phyloP scores from a whole-genome alignment of 2,329 filamentous ascomycete species.

The Rhexocercosporidium sp. region DNA sequence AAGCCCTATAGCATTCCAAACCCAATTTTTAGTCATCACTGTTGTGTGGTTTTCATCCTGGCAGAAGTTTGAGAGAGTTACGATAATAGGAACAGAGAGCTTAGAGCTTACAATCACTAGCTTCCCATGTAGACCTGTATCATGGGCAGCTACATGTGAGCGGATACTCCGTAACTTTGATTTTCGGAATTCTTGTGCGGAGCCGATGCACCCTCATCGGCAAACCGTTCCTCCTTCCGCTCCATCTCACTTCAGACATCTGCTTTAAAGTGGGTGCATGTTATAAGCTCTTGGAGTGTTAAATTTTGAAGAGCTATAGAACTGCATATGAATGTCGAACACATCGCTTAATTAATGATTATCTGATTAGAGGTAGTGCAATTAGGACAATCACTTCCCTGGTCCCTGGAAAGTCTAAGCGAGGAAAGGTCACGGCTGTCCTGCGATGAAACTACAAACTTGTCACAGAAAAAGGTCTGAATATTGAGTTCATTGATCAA shows the following conservation, averaged over 20 bases:
- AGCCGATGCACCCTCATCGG: background rate
- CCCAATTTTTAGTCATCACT: too few relatives aligned
- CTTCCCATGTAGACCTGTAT: too few relatives aligned
- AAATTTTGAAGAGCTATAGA: background rate
- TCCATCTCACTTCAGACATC: background rate
- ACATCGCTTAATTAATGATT: slow-evolving; percentile 22
- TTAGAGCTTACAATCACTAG: too few relatives aligned
- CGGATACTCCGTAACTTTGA: background rate
- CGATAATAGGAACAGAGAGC: too few relatives aligned
- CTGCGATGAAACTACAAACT: slow-evolving; percentile 27
- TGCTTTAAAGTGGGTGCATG: background rate
- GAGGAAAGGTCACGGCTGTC: slow-evolving; percentile 26
- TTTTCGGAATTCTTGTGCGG: background rate
- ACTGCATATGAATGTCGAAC: background rate
- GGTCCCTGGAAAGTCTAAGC: slow-evolving; percentile 24
- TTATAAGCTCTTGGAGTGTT: background rate
- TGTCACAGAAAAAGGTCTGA: slow-evolving; percentile 26
- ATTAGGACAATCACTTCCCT: slow-evolving; percentile 29
- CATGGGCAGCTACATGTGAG: too few relatives aligned
- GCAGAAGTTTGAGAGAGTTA: too few relatives aligned
- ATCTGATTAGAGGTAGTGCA: slow-evolving; percentile 27
- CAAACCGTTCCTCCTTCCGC: background rate
- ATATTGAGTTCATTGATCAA: slow-evolving; percentile 31
- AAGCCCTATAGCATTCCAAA: too few relatives aligned
- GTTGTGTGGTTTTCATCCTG: too few relatives aligned